These are phyloP conservation scores for Apiotrichum akiyoshidainum DNA, from an alignment of 1,284 basidiomycete species.

Conservation along the genomic window DNA sequence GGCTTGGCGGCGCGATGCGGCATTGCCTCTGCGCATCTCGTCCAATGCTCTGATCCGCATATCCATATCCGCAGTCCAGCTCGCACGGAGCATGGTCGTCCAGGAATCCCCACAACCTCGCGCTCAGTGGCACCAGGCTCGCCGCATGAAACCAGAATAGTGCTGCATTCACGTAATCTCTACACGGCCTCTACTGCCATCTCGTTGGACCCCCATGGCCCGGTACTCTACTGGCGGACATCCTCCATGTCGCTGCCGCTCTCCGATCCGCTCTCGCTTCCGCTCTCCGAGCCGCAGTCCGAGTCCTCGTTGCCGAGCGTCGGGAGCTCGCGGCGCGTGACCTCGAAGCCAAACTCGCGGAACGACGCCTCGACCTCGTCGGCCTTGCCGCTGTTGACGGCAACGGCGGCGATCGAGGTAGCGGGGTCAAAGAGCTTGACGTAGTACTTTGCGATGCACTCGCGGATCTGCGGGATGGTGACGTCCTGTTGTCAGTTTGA, in stretches of 20 bases:
- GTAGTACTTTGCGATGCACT: slow-evolving; percentile 70
- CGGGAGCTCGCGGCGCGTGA: slow-evolving; percentile 62
- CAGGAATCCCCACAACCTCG: too few relatives aligned
- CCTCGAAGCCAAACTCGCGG: slow-evolving; percentile 67
- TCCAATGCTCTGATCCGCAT: too few relatives aligned
- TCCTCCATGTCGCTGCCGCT: slow-evolving; percentile 26
- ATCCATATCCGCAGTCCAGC: too few relatives aligned
- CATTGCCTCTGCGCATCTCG: too few relatives aligned
- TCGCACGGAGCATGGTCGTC: too few relatives aligned
- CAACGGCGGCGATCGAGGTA: slow-evolving; percentile 74
- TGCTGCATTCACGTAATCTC: too few relatives aligned
- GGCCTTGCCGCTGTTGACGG: slow-evolving; percentile 75
- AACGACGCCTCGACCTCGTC: slow-evolving; percentile 69
- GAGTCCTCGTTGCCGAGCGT: slow-evolving; percentile 19
- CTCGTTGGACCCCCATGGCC: too few relatives aligned
- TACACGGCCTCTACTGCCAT: too few relatives aligned
- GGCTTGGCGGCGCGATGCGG: too few relatives aligned
- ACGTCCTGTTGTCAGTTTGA: slow-evolving; percentile 56
- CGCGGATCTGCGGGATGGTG: slow-evolving; percentile 71
- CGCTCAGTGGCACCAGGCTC: too few relatives aligned
- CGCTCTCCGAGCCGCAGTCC: slow-evolving; percentile 17
- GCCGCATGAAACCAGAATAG: too few relatives aligned
- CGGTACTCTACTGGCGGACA: slow-evolving; percentile 1
- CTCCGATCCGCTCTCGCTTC: slow-evolving; percentile 18
- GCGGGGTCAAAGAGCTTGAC: slow-evolving; percentile 79